A percentile compares a stretch with the other conserved stretches of the same genome.
Conservation (phyloP, 371 early-diverging fungal genomes). For the Apophysomyces sp. region DNA sequence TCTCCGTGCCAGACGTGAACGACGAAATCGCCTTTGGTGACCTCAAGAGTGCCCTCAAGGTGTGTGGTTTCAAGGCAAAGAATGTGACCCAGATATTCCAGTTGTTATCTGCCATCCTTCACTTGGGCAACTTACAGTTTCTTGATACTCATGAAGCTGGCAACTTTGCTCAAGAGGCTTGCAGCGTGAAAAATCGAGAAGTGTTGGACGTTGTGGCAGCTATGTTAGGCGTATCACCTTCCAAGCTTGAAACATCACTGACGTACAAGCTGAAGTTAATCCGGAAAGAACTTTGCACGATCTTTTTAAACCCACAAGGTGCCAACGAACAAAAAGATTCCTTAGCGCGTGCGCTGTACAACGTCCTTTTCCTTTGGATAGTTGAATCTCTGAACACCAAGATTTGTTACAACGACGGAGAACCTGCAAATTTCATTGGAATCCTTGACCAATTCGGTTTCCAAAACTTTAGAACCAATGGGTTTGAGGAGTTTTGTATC, state of each 20-base stretch:
- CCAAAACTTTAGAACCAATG: conserved; percentile 40
- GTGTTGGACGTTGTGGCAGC: conserved; percentile 73
- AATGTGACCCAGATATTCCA: conserved; percentile 71
- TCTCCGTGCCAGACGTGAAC: conserved; percentile 28
- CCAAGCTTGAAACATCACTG: conserved; percentile 61
- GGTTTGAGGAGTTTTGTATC: conserved; percentile 76
- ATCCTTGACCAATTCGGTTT: conserved; percentile 74
- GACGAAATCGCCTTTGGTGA: conserved; percentile 62
- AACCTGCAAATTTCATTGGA: conserved; percentile 74
- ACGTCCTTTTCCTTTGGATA: conserved; percentile 45
- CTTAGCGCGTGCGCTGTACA: conserved; percentile 37
- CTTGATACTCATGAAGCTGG: conserved; percentile 32
- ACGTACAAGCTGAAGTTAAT: conserved; percentile 46
- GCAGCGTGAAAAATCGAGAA: conserved; percentile 62
- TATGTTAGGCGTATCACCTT: conserved; percentile 76
- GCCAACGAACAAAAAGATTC: conserved; percentile 49
- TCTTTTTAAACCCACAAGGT: conserved; percentile 58
- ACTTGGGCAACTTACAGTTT: conserved; percentile 72
- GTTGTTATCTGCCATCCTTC: conserved; percentile 75
- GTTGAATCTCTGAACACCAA: conserved; percentile 45
- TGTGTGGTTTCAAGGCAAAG: conserved; percentile 75
- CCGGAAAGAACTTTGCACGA: conserved; percentile 61
- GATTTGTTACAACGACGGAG: conserved; percentile 41
- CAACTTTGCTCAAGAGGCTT: conserved; percentile 52
- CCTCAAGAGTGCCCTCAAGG: conserved; percentile 70